Conservation (phyloP, 441 rosid genomes). For the Raphanus hybrid region DNA sequence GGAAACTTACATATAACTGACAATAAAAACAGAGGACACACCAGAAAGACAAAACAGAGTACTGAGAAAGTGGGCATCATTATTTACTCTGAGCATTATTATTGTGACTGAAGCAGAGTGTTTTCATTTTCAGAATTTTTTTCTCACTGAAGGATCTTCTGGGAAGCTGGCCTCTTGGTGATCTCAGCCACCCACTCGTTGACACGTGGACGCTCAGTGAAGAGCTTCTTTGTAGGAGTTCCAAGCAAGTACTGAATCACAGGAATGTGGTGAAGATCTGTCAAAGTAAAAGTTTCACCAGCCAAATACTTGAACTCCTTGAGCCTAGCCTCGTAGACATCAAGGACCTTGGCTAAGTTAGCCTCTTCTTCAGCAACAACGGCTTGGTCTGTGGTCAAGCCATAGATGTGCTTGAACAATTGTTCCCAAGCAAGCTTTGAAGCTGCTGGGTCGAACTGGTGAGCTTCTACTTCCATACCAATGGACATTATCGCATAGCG, state of each 20-base stretch:
- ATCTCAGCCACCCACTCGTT: slow-evolving; percentile 71
- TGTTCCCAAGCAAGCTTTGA: slow-evolving; percentile 63
- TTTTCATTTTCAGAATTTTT: neutral
- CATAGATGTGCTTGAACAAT: slow-evolving; percentile 50
- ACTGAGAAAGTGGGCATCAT: slow-evolving; percentile 15
- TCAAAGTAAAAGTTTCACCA: slow-evolving; percentile 62
- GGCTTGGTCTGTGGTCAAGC: slow-evolving; percentile 52
- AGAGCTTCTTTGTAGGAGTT: slow-evolving; percentile 52
- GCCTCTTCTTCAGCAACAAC: slow-evolving; percentile 61
- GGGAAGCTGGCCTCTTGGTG: slow-evolving; percentile 74
- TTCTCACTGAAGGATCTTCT: slow-evolving; percentile 49
- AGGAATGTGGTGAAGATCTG: slow-evolving; percentile 81
- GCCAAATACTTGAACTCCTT: slow-evolving; percentile 67
- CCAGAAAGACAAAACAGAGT: slow-evolving; percentile 11
- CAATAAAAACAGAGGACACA: slow-evolving; percentile 1
- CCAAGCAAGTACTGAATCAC: slow-evolving; percentile 44
- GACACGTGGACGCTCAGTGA: slow-evolving; percentile 63
- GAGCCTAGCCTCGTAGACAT: slow-evolving; percentile 72
- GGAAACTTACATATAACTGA: neutral
- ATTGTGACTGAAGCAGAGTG: slow-evolving; percentile 23
- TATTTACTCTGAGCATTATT: slow-evolving; percentile 32
- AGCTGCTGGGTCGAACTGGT: slow-evolving; percentile 61
- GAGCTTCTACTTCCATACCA: slow-evolving; percentile 74
- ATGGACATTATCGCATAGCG: slow-evolving; percentile 40
- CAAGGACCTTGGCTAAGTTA: slow-evolving; percentile 66